Evolutionary conservation across 371 early-diverging fungal genomes (phyloP), one percentile per base, ranked within the genome.

Genomic region (Rhizopus arrhizus): DNA sequence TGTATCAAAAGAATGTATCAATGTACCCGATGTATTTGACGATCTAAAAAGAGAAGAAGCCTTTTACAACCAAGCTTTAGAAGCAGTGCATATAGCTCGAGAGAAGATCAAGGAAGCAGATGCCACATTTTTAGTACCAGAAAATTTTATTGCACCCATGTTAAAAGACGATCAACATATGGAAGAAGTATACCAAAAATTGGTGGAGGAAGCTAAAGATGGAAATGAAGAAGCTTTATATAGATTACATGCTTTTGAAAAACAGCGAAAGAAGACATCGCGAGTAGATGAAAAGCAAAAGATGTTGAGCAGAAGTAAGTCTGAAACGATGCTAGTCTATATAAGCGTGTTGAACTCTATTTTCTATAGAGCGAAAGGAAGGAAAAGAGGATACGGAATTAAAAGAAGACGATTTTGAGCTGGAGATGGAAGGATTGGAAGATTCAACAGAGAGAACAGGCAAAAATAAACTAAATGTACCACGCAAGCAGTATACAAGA

Each of bases 121-220:
- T 3, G 80, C 91, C 4, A 87, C 93, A 7, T 93, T 96, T 60
- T 69, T 80, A 35, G 80, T 96, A 45, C 98, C 98, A 2, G 90
- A 87, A 54, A 96, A 96, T 56, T 97, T 93, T 68, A 96, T 92
- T 84, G 97, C 97, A 32, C 96, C 96, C 77, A 97, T 97, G 98
- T 81, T 97, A 65, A 97, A 97, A 80, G 83, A 91, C 2, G 98
- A 97, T 68, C 89, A 89, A 59, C 96, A 96, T 64, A 96, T 97
- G 97, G 83, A 84, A 48, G 86, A 78, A 66, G 82, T 92, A 56
- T 64, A 61, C 29, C 59, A 64, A 49, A 43, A 57, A 60, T 33
- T 68, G 6, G 45, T 68, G 12, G 57, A 55, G 6, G 64, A 68
- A 49, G 68, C 68, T 0, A 59, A 68, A 10, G 64, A 64, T n/a